Percentiles rank a stretch among this genome's conserved stretches.
These are phyloP conservation scores for Berberis thunbergii DNA, from an alignment of 164 flowering plant species.

Conservation along the genomic window DNA sequence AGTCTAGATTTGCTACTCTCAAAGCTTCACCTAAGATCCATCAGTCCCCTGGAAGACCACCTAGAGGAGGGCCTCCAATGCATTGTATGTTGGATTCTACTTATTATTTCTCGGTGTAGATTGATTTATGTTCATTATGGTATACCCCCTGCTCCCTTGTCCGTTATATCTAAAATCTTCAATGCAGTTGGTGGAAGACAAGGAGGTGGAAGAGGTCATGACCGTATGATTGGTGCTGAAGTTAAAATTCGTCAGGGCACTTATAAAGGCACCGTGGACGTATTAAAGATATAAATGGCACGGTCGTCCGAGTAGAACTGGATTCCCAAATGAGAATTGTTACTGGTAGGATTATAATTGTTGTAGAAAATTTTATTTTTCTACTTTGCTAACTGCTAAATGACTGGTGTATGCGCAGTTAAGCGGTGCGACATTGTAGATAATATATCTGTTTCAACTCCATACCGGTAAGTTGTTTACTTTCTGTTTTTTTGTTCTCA, in stretches of 20 bases:
- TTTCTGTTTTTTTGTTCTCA: not conserved
- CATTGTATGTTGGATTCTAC: conserved; percentile 38
- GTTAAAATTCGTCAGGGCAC: conserved; percentile 78
- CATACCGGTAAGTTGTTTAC: conserved; percentile 37
- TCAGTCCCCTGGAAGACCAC: conserved; percentile 61
- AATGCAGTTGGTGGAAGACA: conserved; percentile 62
- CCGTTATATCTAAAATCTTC: not conserved
- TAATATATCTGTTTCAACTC: conserved; percentile 54
- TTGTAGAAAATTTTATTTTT: conserved; percentile 15
- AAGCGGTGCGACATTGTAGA: conserved; percentile 61
- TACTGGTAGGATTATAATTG: conserved; percentile 38
- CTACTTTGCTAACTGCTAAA: not conserved
- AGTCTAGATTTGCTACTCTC: conserved; percentile 43
- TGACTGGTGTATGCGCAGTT: conserved; percentile 38
- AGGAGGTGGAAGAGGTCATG: conserved; percentile 87
- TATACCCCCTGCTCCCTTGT: not conserved
- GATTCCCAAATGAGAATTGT: conserved; percentile 94
- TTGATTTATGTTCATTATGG: not conserved
- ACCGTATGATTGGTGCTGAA: conserved; percentile 59
- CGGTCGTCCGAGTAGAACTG: conserved; percentile 67
- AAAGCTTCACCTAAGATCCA: conserved; percentile 54
- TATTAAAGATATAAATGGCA: conserved; percentile 66
- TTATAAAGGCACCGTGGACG: conserved; percentile 88
- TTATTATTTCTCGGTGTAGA: not conserved
- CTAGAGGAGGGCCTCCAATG: conserved; percentile 54